Percentiles rank a stretch among this genome's conserved stretches.
These are phyloP conservation scores for Senecio squalidus DNA, from an alignment of 140 eudicot species.

Conservation along the genomic window DNA sequence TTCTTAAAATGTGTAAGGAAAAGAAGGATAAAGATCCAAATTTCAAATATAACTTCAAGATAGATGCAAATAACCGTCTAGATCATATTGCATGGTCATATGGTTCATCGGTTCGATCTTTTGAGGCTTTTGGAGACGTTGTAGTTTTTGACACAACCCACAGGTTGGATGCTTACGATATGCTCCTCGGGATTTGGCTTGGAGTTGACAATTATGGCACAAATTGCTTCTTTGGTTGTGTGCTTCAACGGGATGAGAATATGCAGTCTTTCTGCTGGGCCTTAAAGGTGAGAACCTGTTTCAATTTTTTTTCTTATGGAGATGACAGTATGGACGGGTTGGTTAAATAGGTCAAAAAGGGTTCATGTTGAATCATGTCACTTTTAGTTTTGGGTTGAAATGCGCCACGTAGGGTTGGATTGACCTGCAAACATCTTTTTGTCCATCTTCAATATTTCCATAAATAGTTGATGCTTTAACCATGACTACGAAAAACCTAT, in stretches of 20 bases:
- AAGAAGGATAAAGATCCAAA: constrained; percentile 70
- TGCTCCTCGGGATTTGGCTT: constrained; percentile 79
- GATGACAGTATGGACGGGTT: not conserved
- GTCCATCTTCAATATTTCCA: too few relatives aligned
- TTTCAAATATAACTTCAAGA: constrained; percentile 65
- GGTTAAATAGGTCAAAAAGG: not conserved
- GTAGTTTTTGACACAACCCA: constrained; percentile 77
- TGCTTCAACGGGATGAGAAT: constrained; percentile 72
- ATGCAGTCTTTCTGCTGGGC: constrained; percentile 82
- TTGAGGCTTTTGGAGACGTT: constrained; percentile 66
- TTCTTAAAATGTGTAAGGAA: constrained; percentile 72
- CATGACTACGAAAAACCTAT: too few relatives aligned
- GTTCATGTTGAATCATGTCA: not conserved
- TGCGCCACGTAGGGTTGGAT: not conserved
- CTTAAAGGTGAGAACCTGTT: constrained; percentile 51
- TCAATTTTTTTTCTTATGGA: not conserved
- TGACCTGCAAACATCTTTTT: too few relatives aligned
- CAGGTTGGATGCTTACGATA: constrained; percentile 82
- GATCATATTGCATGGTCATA: constrained; percentile 87
- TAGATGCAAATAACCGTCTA: constrained; percentile 71
- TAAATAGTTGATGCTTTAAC: too few relatives aligned
- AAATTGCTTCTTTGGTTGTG: constrained; percentile 65
- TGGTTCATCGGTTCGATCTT: constrained; percentile 53
- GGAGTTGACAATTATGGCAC: constrained; percentile 82
- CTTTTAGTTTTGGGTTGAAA: not conserved